These are phyloP conservation scores for Lepidium africanum DNA, from an alignment of 345 rosid species.

Conservation along the genomic window DNA sequence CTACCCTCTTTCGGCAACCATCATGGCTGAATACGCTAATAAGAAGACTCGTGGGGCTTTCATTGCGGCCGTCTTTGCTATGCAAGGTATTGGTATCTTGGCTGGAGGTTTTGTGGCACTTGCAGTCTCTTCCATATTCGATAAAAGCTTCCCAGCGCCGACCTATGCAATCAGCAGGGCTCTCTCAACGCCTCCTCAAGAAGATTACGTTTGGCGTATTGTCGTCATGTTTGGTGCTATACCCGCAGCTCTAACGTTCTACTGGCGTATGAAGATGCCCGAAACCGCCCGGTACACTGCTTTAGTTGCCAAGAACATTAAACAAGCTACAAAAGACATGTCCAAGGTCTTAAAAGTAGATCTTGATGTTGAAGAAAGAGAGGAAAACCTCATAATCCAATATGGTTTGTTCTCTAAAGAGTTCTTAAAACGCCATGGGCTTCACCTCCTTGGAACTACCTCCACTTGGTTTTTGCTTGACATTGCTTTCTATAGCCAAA, in stretches of 20 bases:
- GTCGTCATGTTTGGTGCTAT: too few species aligned
- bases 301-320: slow-evolving; percentile 40
- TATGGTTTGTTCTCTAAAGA: slow-evolving; percentile 43
- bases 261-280: slow-evolving; percentile 77
- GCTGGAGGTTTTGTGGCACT: too few species aligned
- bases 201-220: too few species aligned
- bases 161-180: too few species aligned
- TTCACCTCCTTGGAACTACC: slow-evolving; percentile 1
- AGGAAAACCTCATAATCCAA: slow-evolving; percentile 7
- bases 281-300: slow-evolving; percentile 65
- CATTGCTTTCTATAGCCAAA: too few species aligned
- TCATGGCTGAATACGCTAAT: too few species aligned
- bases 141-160: too few species aligned
- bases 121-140: too few species aligned
- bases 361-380: slow-evolving; percentile 28
- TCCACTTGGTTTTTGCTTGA: background rate
- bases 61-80: too few species aligned
- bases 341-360: slow-evolving; percentile 35
- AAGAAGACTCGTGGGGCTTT: too few species aligned
- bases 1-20: slow-evolving; percentile 16
- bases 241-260: slow-evolving; percentile 30
- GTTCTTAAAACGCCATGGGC: slow-evolving; percentile 3
- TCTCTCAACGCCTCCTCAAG: too few species aligned
- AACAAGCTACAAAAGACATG: slow-evolving; percentile 42
- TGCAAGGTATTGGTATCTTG: too few species aligned